Conservation (phyloP, 306 rosid genomes). For the Cyamopsis tetragonoloba region DNA sequence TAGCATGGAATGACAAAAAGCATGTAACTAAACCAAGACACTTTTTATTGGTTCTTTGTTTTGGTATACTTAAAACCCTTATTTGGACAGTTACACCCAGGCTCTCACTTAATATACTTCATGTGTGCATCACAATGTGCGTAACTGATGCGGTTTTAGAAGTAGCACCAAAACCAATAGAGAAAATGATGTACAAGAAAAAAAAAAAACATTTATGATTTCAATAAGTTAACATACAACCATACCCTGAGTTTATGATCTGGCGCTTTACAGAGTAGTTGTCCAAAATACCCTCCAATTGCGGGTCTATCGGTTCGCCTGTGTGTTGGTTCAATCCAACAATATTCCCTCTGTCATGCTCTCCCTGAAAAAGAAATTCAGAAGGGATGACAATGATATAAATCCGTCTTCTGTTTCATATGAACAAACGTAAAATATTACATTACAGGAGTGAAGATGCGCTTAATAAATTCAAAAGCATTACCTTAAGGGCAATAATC, state of each 20-base stretch:
- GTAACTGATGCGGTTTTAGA: not conserved
- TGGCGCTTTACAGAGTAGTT: conserved; percentile 96
- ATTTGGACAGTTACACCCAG: too few species aligned
- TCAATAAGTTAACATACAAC: not conserved
- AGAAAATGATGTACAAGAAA: not conserved
- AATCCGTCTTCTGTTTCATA: not conserved
- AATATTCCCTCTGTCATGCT: conserved; percentile 72
- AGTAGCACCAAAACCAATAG: not conserved
- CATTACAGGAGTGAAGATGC: not conserved
- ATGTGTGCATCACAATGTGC: too few species aligned
- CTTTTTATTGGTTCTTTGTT: too few species aligned
- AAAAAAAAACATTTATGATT: not conserved
- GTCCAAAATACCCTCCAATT: conserved; percentile 93
- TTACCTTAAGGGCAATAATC: conserved; percentile 78
- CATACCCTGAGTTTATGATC: conserved; percentile 88
- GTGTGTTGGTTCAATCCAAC: conserved; percentile 85
- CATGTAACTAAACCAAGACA: too few species aligned
- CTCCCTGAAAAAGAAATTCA: conserved; percentile 85
- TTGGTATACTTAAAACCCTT: too few species aligned
- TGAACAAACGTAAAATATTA: not conserved
- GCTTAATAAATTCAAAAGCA: not conserved
- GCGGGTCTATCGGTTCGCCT: conserved; percentile 91
- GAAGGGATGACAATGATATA: too few species aligned
- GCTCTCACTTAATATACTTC: too few species aligned
- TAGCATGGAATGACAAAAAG: not conserved